phyloP scores from a whole-genome alignment of 768 basidiomycete species.

The Russula foetens region DNA sequence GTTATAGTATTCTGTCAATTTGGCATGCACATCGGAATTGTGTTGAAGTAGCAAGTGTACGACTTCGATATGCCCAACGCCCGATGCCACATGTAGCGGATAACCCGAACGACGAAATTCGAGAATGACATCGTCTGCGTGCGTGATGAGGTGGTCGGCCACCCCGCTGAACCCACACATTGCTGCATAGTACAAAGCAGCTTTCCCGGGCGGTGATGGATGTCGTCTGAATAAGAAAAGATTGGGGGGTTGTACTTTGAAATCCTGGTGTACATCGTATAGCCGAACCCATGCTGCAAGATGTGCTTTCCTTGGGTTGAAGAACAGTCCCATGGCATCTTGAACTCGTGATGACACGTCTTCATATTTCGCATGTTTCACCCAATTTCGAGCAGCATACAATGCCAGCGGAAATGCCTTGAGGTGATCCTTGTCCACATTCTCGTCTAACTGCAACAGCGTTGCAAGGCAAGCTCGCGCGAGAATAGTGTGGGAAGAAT shows the following conservation, averaged over 20 bases:
- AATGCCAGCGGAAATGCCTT: not conserved
- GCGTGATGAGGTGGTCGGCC: not conserved
- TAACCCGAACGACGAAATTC: too few species aligned
- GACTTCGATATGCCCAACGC: not conserved
- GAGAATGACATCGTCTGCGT: not conserved
- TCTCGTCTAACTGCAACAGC: not conserved
- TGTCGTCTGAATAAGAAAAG: not conserved
- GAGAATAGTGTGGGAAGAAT: not conserved
- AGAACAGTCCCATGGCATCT: not conserved
- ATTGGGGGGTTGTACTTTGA: accelerated
- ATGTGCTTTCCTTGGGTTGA: not conserved
- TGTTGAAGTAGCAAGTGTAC: not conserved
- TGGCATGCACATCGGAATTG: not conserved
- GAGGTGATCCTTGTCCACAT: not conserved
- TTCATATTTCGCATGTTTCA: not conserved
- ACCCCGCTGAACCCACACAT: not conserved
- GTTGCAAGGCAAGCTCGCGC: not conserved
- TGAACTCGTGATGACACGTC: not conserved
- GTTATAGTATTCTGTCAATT: not conserved
- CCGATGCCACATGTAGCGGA: not conserved
- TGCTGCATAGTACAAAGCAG: not conserved
- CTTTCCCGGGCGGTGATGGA: not conserved
- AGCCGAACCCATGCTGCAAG: not conserved
- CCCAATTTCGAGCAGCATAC: not conserved
- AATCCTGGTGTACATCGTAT: not conserved